Base-by-base conservation (phyloP, 805 yeast species). In the Saturnispora serradocipensis region DNA sequence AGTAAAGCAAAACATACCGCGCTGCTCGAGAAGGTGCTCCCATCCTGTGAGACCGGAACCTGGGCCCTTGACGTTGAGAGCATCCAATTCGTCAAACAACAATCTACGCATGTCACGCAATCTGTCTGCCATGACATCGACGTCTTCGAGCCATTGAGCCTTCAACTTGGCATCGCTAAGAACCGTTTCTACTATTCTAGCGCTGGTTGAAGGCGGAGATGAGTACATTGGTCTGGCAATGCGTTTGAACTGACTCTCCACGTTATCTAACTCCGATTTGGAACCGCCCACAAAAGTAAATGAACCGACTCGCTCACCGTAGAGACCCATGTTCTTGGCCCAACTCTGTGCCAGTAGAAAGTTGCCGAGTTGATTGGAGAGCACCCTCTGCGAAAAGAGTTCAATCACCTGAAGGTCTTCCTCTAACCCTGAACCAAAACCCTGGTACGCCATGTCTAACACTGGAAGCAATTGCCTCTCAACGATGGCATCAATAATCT, bases 1-100 rank as follows among this genome's bases (percentile, higher is more conserved):
- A 35, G 97, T 90, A 74, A 78, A 91, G 61, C 91, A 87, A 71
- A 91, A 91, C 98, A 91, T 91, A 61, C 99, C 99, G 66, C 91
- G 85, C 70, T 91, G 98, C 64, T 82, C 77, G 52, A 86, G 73
- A 61, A 91, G 76, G 65, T 87, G 96, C 50, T 84, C 84, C 98
- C 98, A 91, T 67, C 80, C 74, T 59, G 84, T 64, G 81, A 72
- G 64, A 73, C 80, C 54, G 69, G 73, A 56, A 51, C 64, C 72
- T 11, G 56, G 56, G 2, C 56, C 57, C 10, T 32, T 39, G 32
- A 46, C 36, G 73, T 81, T 57, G 2, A 46, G 10, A 3, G 8
- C 24, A 44, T 58, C 60, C 61, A 88, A 76, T 55, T 78, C 74
- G 50, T 78, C 75, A 67, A 78, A 79, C 64, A 91, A 75, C 54